These are phyloP conservation scores for Boletus sp. DNA, from an alignment of 768 basidiomycete species.

Conservation along the genomic window DNA sequence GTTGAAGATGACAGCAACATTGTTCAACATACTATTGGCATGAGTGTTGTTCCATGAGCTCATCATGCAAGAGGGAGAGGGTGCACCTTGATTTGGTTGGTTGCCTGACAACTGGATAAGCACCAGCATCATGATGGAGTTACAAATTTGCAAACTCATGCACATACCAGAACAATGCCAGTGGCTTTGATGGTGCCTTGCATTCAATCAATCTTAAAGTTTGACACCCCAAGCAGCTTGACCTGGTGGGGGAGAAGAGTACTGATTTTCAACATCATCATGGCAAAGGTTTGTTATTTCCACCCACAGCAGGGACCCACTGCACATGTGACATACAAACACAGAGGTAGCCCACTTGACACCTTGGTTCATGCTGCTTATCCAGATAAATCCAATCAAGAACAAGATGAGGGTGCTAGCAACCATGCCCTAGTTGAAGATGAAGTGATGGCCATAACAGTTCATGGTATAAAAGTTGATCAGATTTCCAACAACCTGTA, in stretches of 20 bases:
- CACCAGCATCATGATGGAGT: background rate
- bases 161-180: slow-evolving; percentile 65
- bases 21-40: no score
- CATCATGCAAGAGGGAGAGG: slow-evolving; percentile 74
- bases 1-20: no score
- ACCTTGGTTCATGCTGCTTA: slow-evolving; percentile 5
- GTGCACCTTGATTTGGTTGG: slow-evolving; percentile 84
- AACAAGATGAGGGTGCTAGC: slow-evolving; percentile 21
- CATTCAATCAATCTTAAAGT: slow-evolving; percentile 70
- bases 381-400: slow-evolving; percentile 31
- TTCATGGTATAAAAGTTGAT: no score
- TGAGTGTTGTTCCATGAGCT: slow-evolving; percentile 68
- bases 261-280: no score
- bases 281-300: no score
- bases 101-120: slow-evolving; percentile 37
- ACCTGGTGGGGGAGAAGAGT: no score
- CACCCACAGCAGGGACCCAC: background rate
- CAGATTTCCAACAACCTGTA: slow-evolving; percentile 27
- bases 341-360: slow-evolving; percentile 24
- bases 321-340: slow-evolving; percentile 13
- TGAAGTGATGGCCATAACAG: no score
- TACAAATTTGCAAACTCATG: background rate
- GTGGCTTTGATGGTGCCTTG: slow-evolving; percentile 68
- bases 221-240: slow-evolving; percentile 75
- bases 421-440: slow-evolving; percentile 29